A percentile compares a stretch with the other conserved stretches of the same genome.
Evolutionary conservation across 225 moss, liverwort and hornwort species (phyloP).

Genomic region (Asterella californica): DNA sequence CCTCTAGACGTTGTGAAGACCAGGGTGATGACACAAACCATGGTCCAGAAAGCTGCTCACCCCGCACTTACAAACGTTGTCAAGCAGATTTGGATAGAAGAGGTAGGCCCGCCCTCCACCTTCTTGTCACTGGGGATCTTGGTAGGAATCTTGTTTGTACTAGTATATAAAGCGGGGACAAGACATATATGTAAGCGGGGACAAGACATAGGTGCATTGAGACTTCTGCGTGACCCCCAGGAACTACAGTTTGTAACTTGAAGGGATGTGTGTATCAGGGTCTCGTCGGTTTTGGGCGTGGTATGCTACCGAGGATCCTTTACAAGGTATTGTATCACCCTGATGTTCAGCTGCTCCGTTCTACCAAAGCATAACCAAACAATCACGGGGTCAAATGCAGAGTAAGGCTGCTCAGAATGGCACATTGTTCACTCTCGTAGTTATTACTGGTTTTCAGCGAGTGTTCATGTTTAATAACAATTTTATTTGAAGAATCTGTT

Average conservation of each 20-base stretch:
- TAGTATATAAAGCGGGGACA: no score
- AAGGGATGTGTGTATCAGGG: constrained; percentile 29
- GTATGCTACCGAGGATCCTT: constrained; percentile 59
- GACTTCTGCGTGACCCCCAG: no score
- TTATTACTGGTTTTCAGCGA: no score
- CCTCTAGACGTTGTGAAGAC: constrained; percentile 73
- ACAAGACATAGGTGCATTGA: no score
- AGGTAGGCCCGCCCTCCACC: constrained; percentile 31
- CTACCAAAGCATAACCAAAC: not conserved
- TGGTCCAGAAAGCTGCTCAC: constrained; percentile 30
- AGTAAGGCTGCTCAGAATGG: not conserved
- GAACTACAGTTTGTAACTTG: not conserved
- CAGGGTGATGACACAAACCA: constrained; percentile 65
- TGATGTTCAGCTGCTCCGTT: not conserved
- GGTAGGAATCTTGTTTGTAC: no score
- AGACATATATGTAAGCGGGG: no score
- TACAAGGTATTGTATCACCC: constrained; percentile 43
- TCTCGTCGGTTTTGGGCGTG: constrained; percentile 55
- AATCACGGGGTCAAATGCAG: not conserved
- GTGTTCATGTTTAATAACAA: no score
- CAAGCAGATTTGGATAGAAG: constrained; percentile 58
- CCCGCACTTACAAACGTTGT: constrained; percentile 41
- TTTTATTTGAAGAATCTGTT: no score
- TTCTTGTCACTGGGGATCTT: not conserved
- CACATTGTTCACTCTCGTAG: no score